Percentiles rank a stretch among this genome's conserved stretches.
phyloP scores from a whole-genome alignment of 2,329 filamentous ascomycete species.

The Didymella keratinophila region DNA sequence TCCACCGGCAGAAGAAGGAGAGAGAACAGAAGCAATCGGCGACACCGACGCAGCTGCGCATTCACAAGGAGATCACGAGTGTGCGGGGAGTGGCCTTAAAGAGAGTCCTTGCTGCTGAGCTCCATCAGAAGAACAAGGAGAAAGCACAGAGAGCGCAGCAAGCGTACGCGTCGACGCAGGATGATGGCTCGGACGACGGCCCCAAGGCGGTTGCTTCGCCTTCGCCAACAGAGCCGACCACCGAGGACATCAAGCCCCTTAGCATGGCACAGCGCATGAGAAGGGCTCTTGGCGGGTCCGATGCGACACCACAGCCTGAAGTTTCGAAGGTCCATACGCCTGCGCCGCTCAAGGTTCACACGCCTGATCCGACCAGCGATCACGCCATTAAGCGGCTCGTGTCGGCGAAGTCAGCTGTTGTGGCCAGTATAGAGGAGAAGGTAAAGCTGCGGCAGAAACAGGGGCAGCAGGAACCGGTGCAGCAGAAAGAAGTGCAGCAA shows the following conservation, averaged over 20 bases:
- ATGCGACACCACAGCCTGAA: not conserved
- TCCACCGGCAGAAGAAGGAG: not conserved
- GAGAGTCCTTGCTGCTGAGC: too few relatives aligned
- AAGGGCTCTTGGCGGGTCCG: not conserved
- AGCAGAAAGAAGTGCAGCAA: not conserved
- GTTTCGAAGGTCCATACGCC: not conserved
- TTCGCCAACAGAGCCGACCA: not conserved
- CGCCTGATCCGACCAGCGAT: not conserved
- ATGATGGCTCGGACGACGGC: not conserved
- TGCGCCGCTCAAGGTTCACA: too few relatives aligned
- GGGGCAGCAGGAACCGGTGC: too few relatives aligned
- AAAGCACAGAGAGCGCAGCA: not conserved
- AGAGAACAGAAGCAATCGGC: too few relatives aligned
- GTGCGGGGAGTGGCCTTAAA: too few relatives aligned
- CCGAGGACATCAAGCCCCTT: not conserved
- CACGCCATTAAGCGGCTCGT: too few relatives aligned
- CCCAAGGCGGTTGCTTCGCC: not conserved
- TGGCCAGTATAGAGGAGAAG: not conserved
- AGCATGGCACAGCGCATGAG: not conserved
- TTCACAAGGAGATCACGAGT: too few relatives aligned
- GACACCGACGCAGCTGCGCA: too few relatives aligned
- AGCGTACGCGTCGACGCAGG: not conserved
- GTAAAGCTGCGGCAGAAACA: not conserved
- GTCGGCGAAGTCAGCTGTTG: not conserved
- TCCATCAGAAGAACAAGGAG: too few relatives aligned